Conservation (phyloP, 1,284 basidiomycete species). For the Sanghuangporus sanghuang region DNA sequence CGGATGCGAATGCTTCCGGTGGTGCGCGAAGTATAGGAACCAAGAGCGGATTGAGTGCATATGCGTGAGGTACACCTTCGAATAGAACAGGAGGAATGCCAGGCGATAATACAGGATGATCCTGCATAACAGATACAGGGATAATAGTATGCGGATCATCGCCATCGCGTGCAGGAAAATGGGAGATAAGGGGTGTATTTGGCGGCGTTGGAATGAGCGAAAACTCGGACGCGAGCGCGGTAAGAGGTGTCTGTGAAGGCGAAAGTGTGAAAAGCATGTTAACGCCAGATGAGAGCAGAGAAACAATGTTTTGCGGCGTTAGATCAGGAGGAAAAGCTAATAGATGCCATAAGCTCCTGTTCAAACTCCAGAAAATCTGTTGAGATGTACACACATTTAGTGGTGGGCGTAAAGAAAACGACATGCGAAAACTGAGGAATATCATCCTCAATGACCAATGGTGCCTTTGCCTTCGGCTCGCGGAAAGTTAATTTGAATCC, state of each 20-base stretch:
- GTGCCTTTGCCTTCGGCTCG: constrained; percentile 63
- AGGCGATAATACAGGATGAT: constrained; percentile 41
- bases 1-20: constrained; percentile 64
- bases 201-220: constrained; percentile 72
- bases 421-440: constrained; percentile 77
- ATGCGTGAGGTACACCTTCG: constrained; percentile 68
- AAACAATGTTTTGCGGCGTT: constrained; percentile 77
- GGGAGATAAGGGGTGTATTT: constrained; percentile 65
- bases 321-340: constrained; percentile 75
- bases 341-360: not conserved
- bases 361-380: constrained; percentile 7
- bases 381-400: constrained; percentile 57
- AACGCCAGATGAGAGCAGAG: constrained; percentile 65
- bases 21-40: constrained; percentile 81
- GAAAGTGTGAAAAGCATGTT: constrained; percentile 86
- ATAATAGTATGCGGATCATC: constrained; percentile 49
- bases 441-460: constrained; percentile 65
- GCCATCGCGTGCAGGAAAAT: constrained; percentile 63
- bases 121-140: constrained; percentile 43
- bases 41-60: constrained; percentile 78
- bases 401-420: constrained; percentile 76
- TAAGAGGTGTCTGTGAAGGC: constrained; percentile 62
- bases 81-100: constrained; percentile 63
- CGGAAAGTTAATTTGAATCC: constrained; percentile 85
- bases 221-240: constrained; percentile 73